A percentile compares a stretch with the other conserved stretches of the same genome.
These are phyloP conservation scores for Pachyrhizus erosus DNA, from an alignment of 306 rosid species.

Conservation along the genomic window DNA sequence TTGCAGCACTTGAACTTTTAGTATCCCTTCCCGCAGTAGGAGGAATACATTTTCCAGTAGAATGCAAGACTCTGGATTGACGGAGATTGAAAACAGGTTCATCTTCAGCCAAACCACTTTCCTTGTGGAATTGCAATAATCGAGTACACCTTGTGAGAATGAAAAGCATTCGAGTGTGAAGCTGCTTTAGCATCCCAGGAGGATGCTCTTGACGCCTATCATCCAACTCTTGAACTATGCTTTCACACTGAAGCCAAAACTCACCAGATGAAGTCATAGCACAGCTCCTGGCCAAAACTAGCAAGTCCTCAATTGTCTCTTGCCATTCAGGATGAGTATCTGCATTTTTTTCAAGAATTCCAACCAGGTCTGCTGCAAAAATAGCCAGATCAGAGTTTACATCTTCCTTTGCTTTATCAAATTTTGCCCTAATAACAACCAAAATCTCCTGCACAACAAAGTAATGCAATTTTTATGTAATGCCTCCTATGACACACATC, in stretches of 20 bases:
- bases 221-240: slow-evolving; percentile 98
- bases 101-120: slow-evolving; percentile 91
- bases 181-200: slow-evolving; percentile 91
- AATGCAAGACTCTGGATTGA: slow-evolving; percentile 74
- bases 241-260: slow-evolving; percentile 98
- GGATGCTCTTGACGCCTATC: slow-evolving; percentile 97
- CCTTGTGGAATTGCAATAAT: slow-evolving; percentile 94
- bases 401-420: slow-evolving; percentile 96
- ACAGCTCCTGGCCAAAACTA: slow-evolving; percentile 95
- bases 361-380: slow-evolving; percentile 96
- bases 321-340: slow-evolving; percentile 97
- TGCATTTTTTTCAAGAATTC: slow-evolving; percentile 89
- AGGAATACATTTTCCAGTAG: slow-evolving; percentile 75
- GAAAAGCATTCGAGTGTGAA: slow-evolving; percentile 94
- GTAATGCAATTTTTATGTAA: slow-evolving; percentile 31
- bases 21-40: slow-evolving; percentile 66
- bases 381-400: slow-evolving; percentile 87
- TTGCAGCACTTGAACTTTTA: slow-evolving; percentile 61
- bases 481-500: slow-evolving; percentile 38
- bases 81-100: slow-evolving; percentile 81
- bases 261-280: slow-evolving; percentile 91
- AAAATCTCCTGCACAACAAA: slow-evolving; percentile 78
- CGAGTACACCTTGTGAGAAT: slow-evolving; percentile 98
- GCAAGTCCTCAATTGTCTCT: slow-evolving; percentile 94
- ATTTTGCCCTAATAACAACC: slow-evolving; percentile 80